Conservation (phyloP, 1,284 basidiomycete genomes). For the Ceratobasidium theobromae region DNA sequence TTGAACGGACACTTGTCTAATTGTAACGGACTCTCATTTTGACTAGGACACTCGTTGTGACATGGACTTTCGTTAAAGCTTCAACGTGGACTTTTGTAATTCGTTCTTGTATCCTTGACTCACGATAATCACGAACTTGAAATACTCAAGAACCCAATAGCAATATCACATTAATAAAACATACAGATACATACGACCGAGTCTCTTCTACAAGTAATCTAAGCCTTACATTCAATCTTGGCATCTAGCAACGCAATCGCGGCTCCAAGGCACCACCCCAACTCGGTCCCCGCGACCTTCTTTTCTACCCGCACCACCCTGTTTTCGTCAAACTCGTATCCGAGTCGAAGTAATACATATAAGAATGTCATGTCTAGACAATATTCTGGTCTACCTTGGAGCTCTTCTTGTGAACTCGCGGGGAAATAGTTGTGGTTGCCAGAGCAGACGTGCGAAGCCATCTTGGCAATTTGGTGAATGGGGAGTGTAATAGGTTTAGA, state of each 20-base stretch:
- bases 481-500: conserved; percentile 47
- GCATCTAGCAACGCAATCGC: conserved; percentile 62
- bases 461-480: conserved; percentile 61
- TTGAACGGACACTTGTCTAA: too few species aligned
- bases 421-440: conserved; percentile 48
- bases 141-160: background rate
- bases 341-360: conserved; percentile 80
- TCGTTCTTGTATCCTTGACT: too few species aligned
- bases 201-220: background rate
- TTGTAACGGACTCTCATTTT: too few species aligned
- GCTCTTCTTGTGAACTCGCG: conserved; percentile 51
- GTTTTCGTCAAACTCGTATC: conserved; percentile 76
- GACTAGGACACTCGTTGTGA: too few species aligned
- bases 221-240: conserved; percentile 31
- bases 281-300: conserved; percentile 86
- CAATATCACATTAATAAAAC: background rate
- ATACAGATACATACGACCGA: conserved; percentile 15
- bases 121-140: background rate
- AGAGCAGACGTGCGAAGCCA: conserved; percentile 71
- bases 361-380: conserved; percentile 97
- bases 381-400: conserved; percentile 85
- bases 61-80: too few species aligned
- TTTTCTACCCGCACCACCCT: conserved; percentile 80
- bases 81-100: too few species aligned
- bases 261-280: conserved; percentile 93